phyloP scores from a whole-genome alignment of 2,329 filamentous ascomycete genomes.

The Claviceps arundinis region DNA sequence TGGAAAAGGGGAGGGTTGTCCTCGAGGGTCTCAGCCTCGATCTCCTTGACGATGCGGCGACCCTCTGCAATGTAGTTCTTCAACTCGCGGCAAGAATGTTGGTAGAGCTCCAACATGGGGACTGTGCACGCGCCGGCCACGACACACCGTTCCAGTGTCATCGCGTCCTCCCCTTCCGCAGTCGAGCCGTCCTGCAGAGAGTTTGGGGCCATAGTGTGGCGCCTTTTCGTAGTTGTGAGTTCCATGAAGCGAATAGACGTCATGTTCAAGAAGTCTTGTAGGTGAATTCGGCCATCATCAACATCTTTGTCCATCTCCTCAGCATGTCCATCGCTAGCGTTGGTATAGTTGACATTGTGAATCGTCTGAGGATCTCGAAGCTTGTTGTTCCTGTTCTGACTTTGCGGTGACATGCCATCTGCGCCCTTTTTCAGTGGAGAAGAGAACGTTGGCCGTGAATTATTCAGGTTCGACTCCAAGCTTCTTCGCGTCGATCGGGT shows the following conservation, averaged over 20 bases:
- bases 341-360: slow-evolving; percentile 30
- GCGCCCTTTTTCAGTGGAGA: slow-evolving; percentile 30
- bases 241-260: slow-evolving; percentile 98
- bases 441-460: slow-evolving; percentile 31
- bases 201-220: slow-evolving; percentile 62
- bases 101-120: slow-evolving; percentile 86
- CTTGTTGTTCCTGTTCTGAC: slow-evolving; percentile 41
- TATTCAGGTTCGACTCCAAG: slow-evolving; percentile 28
- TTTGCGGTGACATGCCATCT: slow-evolving; percentile 40
- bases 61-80: slow-evolving; percentile 96
- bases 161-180: slow-evolving; percentile 32
- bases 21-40: slow-evolving; percentile 76
- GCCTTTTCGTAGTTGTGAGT: slow-evolving; percentile 84
- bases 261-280: slow-evolving; percentile 89
- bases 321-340: slow-evolving; percentile 25
- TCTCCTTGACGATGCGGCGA: slow-evolving; percentile 75
- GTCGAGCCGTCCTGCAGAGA: slow-evolving; percentile 28
- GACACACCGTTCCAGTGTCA: slow-evolving; percentile 62
- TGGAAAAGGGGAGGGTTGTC: slow-evolving; percentile 86
- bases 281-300: slow-evolving; percentile 51
- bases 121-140: slow-evolving; percentile 83
- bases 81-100: slow-evolving; percentile 88
- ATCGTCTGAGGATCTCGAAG: slow-evolving; percentile 34
- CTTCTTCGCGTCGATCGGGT: slow-evolving; percentile 36
- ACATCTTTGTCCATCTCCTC: slow-evolving; percentile 34